Evolutionary conservation across 2,329 filamentous ascomycete species (phyloP).

Genomic region (Ascomycota sp.): DNA sequence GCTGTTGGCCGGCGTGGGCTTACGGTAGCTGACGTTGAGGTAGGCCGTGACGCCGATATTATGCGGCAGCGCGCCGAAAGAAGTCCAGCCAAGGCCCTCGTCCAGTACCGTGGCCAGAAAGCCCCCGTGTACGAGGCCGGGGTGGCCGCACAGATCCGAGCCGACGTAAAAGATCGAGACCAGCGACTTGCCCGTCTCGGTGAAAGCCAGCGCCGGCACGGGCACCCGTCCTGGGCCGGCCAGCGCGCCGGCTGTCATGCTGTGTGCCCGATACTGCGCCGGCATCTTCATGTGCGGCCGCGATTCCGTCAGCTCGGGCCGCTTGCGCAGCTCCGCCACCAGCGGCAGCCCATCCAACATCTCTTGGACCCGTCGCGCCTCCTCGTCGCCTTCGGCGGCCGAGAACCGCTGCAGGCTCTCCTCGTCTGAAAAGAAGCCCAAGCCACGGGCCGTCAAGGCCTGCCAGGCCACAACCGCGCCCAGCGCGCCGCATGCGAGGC

Average conservation of each 20-base stretch:
- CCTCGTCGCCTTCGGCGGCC: constrained; percentile 24
- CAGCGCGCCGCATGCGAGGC: constrained; percentile 9
- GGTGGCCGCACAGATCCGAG: constrained; percentile 63
- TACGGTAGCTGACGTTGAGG: constrained; percentile 61
- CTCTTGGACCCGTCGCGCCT: constrained; percentile 39
- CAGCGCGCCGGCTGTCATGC: constrained; percentile 62
- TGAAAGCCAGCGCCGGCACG: constrained; percentile 62
- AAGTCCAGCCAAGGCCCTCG: constrained; percentile 70
- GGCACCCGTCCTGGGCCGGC: constrained; percentile 52
- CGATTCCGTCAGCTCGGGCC: constrained; percentile 47
- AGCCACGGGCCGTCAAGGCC: constrained; percentile 11
- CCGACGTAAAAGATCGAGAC: constrained; percentile 61
- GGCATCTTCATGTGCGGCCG: constrained; percentile 80
- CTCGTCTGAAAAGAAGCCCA: constrained; percentile 31
- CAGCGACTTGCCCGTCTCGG: constrained; percentile 41
- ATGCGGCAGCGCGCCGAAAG: constrained; percentile 70
- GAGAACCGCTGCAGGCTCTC: constrained; percentile 48
- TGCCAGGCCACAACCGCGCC: constrained; percentile 16
- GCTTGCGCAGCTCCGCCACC: constrained; percentile 41
- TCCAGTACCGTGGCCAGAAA: constrained; percentile 81
- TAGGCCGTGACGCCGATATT: constrained; percentile 72
- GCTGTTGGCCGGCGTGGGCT: constrained; percentile 50
- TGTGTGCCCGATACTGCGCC: constrained; percentile 41
- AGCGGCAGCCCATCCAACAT: constrained; percentile 57
- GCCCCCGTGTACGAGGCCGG: constrained; percentile 75